Evolutionary conservation across 441 rosid genomes (phyloP), one percentile per base, ranked within the genome.

Genomic region (Populus tomentosa): DNA sequence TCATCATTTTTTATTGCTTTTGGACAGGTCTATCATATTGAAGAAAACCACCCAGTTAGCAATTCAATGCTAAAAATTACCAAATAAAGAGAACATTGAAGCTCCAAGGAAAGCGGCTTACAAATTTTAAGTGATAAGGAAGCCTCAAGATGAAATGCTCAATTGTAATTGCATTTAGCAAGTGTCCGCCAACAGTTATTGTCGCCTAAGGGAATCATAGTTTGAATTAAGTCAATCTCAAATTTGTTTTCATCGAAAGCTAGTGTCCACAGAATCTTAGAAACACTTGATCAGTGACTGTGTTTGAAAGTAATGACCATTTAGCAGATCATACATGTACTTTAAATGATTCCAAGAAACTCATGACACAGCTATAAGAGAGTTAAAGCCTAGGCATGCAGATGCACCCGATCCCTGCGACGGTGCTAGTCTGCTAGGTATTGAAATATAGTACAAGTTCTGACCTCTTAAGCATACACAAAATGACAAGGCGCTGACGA

Each of bases 111-210:
- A 59, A 59, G 42, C 13, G 78, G 71, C 98, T 88, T 71, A 88
- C 97, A 69, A 94, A 92, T 78, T 92, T 94, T 50, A 92, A 84
- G 81, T 91, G 96, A 81, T 90, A 94, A 23, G 98, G 96, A 73
- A 91, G 88, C 79, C 98, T 89, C 88, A 91, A 78, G 80, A 92
- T 88, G 86, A 91, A 94, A 83, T 89, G 97, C 84, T 94, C 97
- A 0, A 94, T 92, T 69, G 95, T 91, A 67, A 89, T 87, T 32
- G 97, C 93, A 70, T 89, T 94, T 70, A 94, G 87, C 66, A 85
- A 68, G 78, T 86, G 89, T 70, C 94, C 95, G 42, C 95, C 97
- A 20, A 94, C 92, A 36, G 75, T 78, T 56, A 91, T 83, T 33
- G 87, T 90, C 77, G 92, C 98, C 98, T 92, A 89, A 73, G 71